Evolutionary conservation across 2,329 filamentous ascomycete genomes (phyloP).

Genomic region (Teratosphaeria epicoccoides): DNA sequence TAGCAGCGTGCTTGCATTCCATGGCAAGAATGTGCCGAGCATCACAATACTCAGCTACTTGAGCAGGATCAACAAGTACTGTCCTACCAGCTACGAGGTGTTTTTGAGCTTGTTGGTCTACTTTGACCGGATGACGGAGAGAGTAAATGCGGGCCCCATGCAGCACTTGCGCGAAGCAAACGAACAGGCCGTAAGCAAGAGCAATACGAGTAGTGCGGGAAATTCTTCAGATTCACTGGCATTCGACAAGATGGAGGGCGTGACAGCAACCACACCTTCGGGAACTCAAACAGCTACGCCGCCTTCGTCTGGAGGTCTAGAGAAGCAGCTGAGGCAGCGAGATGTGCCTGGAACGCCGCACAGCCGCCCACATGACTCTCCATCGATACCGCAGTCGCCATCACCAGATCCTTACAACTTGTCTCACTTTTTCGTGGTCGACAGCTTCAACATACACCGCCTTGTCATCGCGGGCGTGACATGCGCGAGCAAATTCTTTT

Average conservation of each 20-base stretch:
- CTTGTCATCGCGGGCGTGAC: slow-evolving; percentile 95
- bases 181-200: slow-evolving; percentile 35
- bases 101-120: slow-evolving; percentile 92
- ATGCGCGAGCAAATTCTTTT: slow-evolving; percentile 99
- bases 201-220: slow-evolving; percentile 8
- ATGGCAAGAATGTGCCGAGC: slow-evolving; percentile 93
- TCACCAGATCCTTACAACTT: slow-evolving; percentile 41
- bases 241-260: slow-evolving; percentile 22
- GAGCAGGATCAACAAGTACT: slow-evolving; percentile 95
- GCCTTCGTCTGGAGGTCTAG: slow-evolving; percentile 38
- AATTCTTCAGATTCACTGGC: slow-evolving; percentile 14
- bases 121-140: slow-evolving; percentile 97
- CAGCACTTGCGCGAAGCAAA: slow-evolving; percentile 48
- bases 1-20: slow-evolving; percentile 79
- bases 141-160: slow-evolving; percentile 73
- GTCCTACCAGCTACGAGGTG: slow-evolving; percentile 95
- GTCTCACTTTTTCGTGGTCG: slow-evolving; percentile 79
- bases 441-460: slow-evolving; percentile 97
- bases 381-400: slow-evolving; percentile 25
- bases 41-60: slow-evolving; percentile 96
- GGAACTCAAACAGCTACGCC: slow-evolving; percentile 37
- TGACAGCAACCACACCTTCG: slow-evolving; percentile 17
- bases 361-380: slow-evolving; percentile 23
- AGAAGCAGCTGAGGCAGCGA: slow-evolving; percentile 27
- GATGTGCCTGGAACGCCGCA: slow-evolving; percentile 28